phyloP scores from a whole-genome alignment of 2,329 filamentous ascomycete genomes.

The Pseudopyrenochaeta lycopersici region DNA sequence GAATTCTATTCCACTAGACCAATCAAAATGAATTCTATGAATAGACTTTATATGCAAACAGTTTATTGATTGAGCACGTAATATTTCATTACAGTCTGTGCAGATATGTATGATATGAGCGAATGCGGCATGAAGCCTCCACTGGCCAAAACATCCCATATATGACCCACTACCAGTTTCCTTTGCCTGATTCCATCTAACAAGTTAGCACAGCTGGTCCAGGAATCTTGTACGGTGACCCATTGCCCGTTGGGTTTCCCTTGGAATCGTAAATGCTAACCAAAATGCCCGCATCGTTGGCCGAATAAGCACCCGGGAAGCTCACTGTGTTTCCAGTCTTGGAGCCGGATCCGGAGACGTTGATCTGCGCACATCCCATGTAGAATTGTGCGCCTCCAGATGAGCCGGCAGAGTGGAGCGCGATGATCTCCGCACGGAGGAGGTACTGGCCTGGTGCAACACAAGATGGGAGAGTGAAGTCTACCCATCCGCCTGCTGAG shows the following conservation, averaged over 20 bases:
- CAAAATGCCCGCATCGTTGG: slow-evolving; percentile 41
- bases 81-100: too few species aligned
- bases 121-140: too few species aligned
- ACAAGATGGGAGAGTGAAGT: slow-evolving; percentile 49
- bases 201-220: slow-evolving; percentile 62
- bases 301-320: slow-evolving; percentile 47
- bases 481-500: slow-evolving; percentile 56
- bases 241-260: slow-evolving; percentile 26
- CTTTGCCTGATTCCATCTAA: slow-evolving; percentile 32
- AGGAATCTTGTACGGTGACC: slow-evolving; percentile 58
- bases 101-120: too few species aligned
- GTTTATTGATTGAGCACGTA: too few species aligned
- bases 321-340: slow-evolving; percentile 37
- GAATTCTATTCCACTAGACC: too few species aligned
- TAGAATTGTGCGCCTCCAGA: slow-evolving; percentile 55
- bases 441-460: slow-evolving; percentile 53
- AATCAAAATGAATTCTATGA: too few species aligned
- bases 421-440: slow-evolving; percentile 56
- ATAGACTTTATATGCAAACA: too few species aligned
- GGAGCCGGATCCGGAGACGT: slow-evolving; percentile 36
- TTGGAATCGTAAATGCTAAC: slow-evolving; percentile 40
- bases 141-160: too few species aligned
- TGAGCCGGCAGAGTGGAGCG: slow-evolving; percentile 50
- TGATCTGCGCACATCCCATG: slow-evolving; percentile 48
- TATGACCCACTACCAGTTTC: too few species aligned